Percentiles rank a stretch among this genome's conserved stretches.
phyloP scores from a whole-genome alignment of 768 basidiomycete genomes.

The Amanita molliuscula region DNA sequence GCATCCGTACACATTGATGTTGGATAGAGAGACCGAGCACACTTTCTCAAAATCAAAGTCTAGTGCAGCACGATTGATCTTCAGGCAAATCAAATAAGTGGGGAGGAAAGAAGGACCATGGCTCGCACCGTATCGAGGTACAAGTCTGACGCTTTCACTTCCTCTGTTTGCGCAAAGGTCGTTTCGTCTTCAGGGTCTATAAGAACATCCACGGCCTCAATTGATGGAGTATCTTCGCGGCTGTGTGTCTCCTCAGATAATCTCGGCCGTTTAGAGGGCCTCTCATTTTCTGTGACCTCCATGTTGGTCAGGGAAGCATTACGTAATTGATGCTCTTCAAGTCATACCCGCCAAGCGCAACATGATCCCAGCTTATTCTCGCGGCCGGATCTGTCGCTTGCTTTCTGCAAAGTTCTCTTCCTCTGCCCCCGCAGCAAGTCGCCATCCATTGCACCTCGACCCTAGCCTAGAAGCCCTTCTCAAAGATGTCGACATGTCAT shows the following conservation, averaged over 20 bases:
- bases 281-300: slow-evolving; percentile 1
- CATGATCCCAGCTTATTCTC: slow-evolving; percentile 1
- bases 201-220: slow-evolving; percentile 12
- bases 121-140: slow-evolving; percentile 85
- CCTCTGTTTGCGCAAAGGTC: slow-evolving; percentile 15
- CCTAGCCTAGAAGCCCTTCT: slow-evolving; percentile 53
- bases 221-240: slow-evolving; percentile 6
- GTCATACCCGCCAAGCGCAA: not conserved
- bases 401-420: not conserved
- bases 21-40: slow-evolving; percentile 91
- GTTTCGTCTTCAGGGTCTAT: slow-evolving; percentile 26
- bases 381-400: not conserved
- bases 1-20: slow-evolving; percentile 97
- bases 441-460: slow-evolving; percentile 53
- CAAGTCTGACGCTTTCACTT: slow-evolving; percentile 62
- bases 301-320: not conserved
- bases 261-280: slow-evolving; percentile 1
- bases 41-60: slow-evolving; percentile 99
- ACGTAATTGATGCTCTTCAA: not conserved
- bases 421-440: slow-evolving; percentile 25
- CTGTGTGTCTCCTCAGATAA: slow-evolving; percentile 10
- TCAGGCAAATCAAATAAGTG: slow-evolving; percentile 7
- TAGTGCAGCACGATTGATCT: slow-evolving; percentile 86
- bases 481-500: slow-evolving; percentile 57
- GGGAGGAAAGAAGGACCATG: slow-evolving; percentile 7